Base-by-base conservation (phyloP, 805 yeast genomes). In the Maudiozyma serrabonitensis region DNA sequence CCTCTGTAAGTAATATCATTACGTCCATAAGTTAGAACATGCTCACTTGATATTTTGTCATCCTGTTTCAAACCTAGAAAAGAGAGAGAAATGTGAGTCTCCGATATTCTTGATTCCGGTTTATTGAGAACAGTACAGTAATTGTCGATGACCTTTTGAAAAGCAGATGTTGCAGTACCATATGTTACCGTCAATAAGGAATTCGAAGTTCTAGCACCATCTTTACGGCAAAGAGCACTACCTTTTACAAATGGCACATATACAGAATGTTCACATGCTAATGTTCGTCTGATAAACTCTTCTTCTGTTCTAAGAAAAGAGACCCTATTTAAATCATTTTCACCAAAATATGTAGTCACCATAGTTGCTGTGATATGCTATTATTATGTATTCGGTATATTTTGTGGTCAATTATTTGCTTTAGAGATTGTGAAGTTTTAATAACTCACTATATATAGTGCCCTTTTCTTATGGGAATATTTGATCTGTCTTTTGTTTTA, bases 251-350 rank as follows among this genome's bases (percentile, higher is more conserved):
- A 62, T 41, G 71, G 69, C 15, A 71, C 53, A 43, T 75, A 71
- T 37, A 75, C 64, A 1, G 82, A 63, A 13, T 21, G 25, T n/a
- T 73, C 69, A 46, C 74, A 77, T 4, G 56, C 53, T 8, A 74
- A 62, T 1, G 80, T 71, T 23, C 68, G 64, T 45, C 66, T 58
- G 18, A 79, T 64, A 53, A 80, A 80, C 13, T 68, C 73, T 9
- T 65, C 46, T 54, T 79, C 81, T 26, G 71, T 75, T 53, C 84
- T 66, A 12, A 80, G 61, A 54, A 80, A 80, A 2, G 82, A 77
- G 7, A 78, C 81, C 50, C 84, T 62, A 56, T 80, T 80, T 48
- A 80, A 63, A 8, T 69, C 73, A 48, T 72, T 76, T 23, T 70
- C 64, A 6, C 80, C 82, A 54, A 75, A 80, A 57, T 57, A 60